Base-by-base conservation (phyloP, 176 grass and related monocot species). In the Metroxylon sagu region DNA sequence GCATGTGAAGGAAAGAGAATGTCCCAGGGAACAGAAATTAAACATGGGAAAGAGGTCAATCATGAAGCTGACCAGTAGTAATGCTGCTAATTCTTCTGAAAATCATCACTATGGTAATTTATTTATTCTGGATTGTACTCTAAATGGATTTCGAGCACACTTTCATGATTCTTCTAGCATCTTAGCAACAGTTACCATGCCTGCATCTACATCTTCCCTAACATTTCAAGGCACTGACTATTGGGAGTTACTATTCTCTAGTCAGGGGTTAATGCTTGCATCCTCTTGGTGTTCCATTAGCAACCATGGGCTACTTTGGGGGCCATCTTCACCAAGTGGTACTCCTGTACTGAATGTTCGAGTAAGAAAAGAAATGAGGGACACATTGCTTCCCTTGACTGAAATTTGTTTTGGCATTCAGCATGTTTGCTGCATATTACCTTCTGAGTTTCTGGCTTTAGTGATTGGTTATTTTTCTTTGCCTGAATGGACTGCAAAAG, bases 391-490 rank as follows among this genome's bases (percentile, higher is more conserved):
- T 27, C 52, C 68, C 4, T 70, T 72, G 31, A 82, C 79, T 18
- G 83, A 96, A 68, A 71, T 96, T 75, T 78, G 78, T 65, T 56
- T 90, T 77, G 60, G 72, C 29, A 79, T 85, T 76, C 86, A 96
- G 71, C 89, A 88, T 74, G 87, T 84, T 71, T 90, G 92, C 56
- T 90, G 75, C 60, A 71, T 90, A 84, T 73, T 96, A 48, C 72
- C 80, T 59, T 80, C 80, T 56, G 85, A 96, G 57, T 80, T 84
- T 61, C 69, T 96, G 25, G 74, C 86, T 61, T 77, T 96, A 78
- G 62, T 90, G 68, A 49, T 96, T 65, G 92, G 92, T 59, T 96
- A 82, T 59, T 90, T 96, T 82, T 73, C 85, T 53, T 85, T 96
- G 81, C 83, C 89, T 75, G 74, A 96, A 70, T 96, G 92, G 92